These are phyloP conservation scores for Trametes hirsuta DNA, from an alignment of 1,284 basidiomycete genomes.

Conservation along the genomic window DNA sequence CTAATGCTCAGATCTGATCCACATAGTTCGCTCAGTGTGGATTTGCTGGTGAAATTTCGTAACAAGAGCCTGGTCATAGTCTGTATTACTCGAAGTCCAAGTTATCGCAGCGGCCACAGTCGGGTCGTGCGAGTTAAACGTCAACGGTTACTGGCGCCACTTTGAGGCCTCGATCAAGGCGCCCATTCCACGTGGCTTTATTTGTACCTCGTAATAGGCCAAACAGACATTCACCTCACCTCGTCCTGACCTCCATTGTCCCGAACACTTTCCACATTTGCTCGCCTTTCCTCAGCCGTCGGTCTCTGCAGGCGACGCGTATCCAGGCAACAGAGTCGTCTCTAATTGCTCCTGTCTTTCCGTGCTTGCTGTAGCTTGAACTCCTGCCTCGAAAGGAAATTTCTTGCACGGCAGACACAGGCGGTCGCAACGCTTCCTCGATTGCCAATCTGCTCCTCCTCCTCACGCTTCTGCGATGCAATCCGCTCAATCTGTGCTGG, in stretches of 20 bases:
- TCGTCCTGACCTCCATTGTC: slow-evolving; percentile 6
- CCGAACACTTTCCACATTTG: not conserved
- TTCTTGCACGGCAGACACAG: not conserved
- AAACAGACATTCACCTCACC: slow-evolving; percentile 3
- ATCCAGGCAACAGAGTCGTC: not conserved
- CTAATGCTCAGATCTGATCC: too few species aligned
- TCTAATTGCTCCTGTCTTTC: not conserved
- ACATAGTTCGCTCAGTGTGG: too few species aligned
- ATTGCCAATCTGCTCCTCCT: slow-evolving; percentile 10
- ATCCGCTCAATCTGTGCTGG: not conserved
- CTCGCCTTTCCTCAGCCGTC: not conserved
- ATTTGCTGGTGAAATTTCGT: too few species aligned
- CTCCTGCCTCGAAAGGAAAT: slow-evolving; percentile 11
- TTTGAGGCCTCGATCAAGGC: not conserved
- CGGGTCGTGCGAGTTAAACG: too few species aligned
- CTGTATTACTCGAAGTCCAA: too few species aligned
- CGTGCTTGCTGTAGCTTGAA: slow-evolving; percentile 1
- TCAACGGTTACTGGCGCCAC: too few species aligned
- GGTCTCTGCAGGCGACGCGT: slow-evolving; percentile 1
- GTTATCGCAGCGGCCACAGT: too few species aligned
- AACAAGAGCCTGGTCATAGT: too few species aligned
- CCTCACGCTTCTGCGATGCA: slow-evolving; percentile 7
- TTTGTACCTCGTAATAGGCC: slow-evolving; percentile 3
- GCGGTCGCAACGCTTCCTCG: not conserved
- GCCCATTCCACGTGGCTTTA: not conserved